Percentiles rank a stretch among this genome's conserved stretches.
Conservation (phyloP, 257 asterid genomes). For the Orobanche coerulescens region DNA sequence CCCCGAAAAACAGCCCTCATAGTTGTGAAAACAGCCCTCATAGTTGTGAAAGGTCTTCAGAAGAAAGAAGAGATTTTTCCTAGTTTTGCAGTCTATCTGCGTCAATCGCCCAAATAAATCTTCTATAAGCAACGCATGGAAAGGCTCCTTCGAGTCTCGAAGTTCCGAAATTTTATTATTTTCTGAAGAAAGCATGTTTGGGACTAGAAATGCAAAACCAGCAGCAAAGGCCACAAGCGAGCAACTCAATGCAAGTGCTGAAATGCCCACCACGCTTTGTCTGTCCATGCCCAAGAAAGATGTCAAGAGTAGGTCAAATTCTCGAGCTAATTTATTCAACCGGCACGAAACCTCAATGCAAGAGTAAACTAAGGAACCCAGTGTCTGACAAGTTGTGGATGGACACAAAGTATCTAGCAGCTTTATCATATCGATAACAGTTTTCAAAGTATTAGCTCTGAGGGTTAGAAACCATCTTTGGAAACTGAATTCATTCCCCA, state of each 20-base stretch:
- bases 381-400: slow-evolving; percentile 12
- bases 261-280: slow-evolving; percentile 43
- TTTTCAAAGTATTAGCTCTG: slow-evolving; percentile 45
- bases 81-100: slow-evolving; percentile 34
- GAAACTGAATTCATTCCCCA: slow-evolving; percentile 34
- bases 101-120: slow-evolving; percentile 56
- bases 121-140: slow-evolving; percentile 39
- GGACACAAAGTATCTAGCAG: slow-evolving; percentile 27
- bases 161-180: slow-evolving; percentile 14
- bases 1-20: slow-evolving; percentile 28
- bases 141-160: slow-evolving; percentile 27
- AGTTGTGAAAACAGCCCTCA: slow-evolving; percentile 21
- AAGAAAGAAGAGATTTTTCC: slow-evolving; percentile 43
- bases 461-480: slow-evolving; percentile 71
- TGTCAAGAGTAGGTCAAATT: slow-evolving; percentile 50
- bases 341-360: slow-evolving; percentile 36
- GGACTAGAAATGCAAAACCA: slow-evolving; percentile 43
- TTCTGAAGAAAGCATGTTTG: slow-evolving; percentile 33
- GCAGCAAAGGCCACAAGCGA: slow-evolving; percentile 75
- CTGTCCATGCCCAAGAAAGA: slow-evolving; percentile 59
- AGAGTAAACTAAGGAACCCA: slow-evolving; percentile 28
- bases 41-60: slow-evolving; percentile 29
- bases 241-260: slow-evolving; percentile 63
- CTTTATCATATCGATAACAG: slow-evolving; percentile 37
- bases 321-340: slow-evolving; percentile 50